phyloP scores from a whole-genome alignment of 1,284 basidiomycete species.

The Heterobasidion annosum region DNA sequence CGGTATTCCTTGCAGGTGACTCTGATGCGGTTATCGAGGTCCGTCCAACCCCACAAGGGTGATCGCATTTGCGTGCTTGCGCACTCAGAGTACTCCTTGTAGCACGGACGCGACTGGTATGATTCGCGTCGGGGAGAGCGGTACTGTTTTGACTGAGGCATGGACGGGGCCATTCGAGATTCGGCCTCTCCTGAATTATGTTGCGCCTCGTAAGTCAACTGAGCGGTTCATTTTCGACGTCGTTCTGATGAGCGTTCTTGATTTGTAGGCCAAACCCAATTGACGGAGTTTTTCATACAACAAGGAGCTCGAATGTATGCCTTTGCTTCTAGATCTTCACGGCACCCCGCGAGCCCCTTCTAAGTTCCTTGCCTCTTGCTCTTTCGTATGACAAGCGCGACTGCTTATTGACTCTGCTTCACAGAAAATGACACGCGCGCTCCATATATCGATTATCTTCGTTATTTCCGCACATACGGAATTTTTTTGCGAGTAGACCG shows the following conservation, averaged over 20 bases:
- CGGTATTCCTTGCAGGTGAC: conserved; percentile 69
- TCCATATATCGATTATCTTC: neutral
- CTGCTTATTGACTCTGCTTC: neutral
- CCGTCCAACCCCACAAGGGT: conserved; percentile 22
- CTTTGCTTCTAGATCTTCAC: conserved; percentile 25
- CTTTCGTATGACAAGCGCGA: neutral
- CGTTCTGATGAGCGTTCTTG: conserved; percentile 1
- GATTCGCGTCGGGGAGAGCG: conserved; percentile 39
- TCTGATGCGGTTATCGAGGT: conserved; percentile 73
- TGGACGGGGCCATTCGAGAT: conserved; percentile 74
- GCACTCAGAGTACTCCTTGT: neutral
- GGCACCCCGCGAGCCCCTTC: conserved; percentile 10
- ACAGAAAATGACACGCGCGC: neutral
- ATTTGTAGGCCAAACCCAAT: conserved; percentile 40
- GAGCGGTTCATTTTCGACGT: conserved; percentile 6
- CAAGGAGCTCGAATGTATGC: conserved; percentile 73
- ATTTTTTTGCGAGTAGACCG: neutral
- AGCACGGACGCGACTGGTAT: conserved; percentile 44
- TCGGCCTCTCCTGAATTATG: conserved; percentile 60
- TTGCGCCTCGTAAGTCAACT: conserved; percentile 62
- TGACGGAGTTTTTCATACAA: conserved; percentile 64
- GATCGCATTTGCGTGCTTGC: neutral
- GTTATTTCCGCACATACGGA: neutral
- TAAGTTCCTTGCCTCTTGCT: conserved; percentile 7
- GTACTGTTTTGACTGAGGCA: conserved; percentile 54